A percentile compares a stretch with the other conserved stretches of the same genome.
Conservation (phyloP, 169 alveolate species). For the Eimeria falciformis region DNA sequence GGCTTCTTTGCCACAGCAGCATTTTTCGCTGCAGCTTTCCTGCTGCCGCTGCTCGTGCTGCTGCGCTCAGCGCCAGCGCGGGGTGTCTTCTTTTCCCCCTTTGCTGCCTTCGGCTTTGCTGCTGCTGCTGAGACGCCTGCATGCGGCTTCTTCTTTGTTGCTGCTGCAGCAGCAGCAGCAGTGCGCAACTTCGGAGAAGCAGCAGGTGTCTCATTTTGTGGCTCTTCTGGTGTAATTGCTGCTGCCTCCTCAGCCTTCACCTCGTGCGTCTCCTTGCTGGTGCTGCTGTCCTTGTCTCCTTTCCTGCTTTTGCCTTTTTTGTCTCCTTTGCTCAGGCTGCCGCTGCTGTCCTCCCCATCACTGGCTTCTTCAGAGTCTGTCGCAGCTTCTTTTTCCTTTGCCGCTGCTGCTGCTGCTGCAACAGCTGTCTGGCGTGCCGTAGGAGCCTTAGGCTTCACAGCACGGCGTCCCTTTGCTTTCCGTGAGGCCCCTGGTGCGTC, state of each 20-base stretch:
- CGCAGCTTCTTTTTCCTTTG: background rate
- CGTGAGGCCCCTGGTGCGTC: background rate
- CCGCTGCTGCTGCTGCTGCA: constrained; percentile 29
- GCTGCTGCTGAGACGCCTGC: background rate
- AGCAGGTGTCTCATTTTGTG: background rate
- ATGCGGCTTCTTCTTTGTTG: background rate
- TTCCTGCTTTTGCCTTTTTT: background rate
- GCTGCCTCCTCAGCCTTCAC: constrained; percentile 4
- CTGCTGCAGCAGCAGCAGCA: constrained; percentile 22
- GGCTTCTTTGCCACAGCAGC: constrained; percentile 11
- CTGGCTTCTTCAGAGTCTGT: background rate
- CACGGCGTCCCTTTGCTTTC: background rate
- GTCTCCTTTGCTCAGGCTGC: background rate
- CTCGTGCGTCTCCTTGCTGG: background rate
- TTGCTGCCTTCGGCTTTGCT: background rate
- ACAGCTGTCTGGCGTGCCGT: constrained; percentile 16
- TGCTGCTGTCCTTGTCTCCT: background rate
- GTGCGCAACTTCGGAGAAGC: background rate
- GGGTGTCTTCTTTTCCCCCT: background rate
- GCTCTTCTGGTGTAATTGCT: background rate
- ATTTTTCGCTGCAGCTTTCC: background rate
- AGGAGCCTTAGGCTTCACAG: background rate
- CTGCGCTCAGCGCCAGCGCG: background rate
- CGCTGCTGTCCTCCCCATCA: background rate
- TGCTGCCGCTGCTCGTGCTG: background rate